A percentile compares a stretch with the other conserved stretches of the same genome.
Conservation (phyloP, 495 filamentous ascomycete species). For the Penicillium fimorum region DNA sequence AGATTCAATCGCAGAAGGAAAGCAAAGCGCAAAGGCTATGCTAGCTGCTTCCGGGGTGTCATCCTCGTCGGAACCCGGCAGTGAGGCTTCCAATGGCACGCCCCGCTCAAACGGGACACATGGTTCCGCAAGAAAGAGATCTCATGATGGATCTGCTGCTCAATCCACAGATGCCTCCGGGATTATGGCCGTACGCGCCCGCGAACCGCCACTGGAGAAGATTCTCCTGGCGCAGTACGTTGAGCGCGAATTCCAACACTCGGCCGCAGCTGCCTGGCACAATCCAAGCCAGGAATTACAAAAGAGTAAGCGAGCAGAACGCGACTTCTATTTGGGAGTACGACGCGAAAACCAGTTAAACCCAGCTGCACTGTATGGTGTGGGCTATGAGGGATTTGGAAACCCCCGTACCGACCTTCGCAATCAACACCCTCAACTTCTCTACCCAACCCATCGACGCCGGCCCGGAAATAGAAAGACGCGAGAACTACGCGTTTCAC, state of each 20-base stretch:
- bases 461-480: conserved; percentile 73
- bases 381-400: conserved; percentile 86
- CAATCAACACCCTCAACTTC: conserved; percentile 53
- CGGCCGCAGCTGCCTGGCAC: conserved; percentile 47
- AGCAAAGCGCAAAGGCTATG: conserved; percentile 58
- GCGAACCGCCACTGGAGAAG: conserved; percentile 47
- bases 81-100: conserved; percentile 32
- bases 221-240: conserved; percentile 73
- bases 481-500: conserved; percentile 63
- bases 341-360: conserved; percentile 51
- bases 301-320: conserved; percentile 54
- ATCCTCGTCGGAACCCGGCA: conserved; percentile 23
- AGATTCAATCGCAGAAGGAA: conserved; percentile 52
- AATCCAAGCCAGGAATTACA: conserved; percentile 48
- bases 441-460: conserved; percentile 73
- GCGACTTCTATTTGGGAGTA: conserved; percentile 50
- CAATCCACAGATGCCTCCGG: conserved; percentile 31
- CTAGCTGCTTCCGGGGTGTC: conserved; percentile 49
- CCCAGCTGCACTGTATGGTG: conserved; percentile 66
- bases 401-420: conserved; percentile 74
- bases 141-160: conserved; percentile 55
- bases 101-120: conserved; percentile 40
- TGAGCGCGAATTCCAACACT: conserved; percentile 71
- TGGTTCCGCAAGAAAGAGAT: conserved; percentile 54
- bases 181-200: conserved; percentile 33